A percentile compares a stretch with the other conserved stretches of the same genome.
Conservation (phyloP, 257 asterid genomes). For the Nicotiana noctiflora region DNA sequence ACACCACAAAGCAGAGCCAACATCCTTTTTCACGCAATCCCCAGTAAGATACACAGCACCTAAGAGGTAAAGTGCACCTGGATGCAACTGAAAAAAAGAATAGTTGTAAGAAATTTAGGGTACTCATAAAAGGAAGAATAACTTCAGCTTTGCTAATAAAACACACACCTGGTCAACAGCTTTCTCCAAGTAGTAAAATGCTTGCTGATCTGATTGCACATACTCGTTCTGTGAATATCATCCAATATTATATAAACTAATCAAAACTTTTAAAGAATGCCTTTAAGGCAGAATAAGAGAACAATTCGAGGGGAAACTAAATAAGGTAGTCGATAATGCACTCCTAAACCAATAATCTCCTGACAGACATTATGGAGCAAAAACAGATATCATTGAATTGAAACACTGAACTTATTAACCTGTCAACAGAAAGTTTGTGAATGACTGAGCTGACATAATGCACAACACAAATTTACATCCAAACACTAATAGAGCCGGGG, state of each 20-base stretch:
- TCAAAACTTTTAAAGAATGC: neutral
- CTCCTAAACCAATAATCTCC: neutral
- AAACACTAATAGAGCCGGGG: no score
- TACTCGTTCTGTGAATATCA: conserved; percentile 54
- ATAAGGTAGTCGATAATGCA: neutral
- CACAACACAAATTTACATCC: neutral
- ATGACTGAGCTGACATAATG: neutral
- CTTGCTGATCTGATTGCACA: conserved; percentile 85
- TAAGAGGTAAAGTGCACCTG: conserved; percentile 89
- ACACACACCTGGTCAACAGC: conserved; percentile 82
- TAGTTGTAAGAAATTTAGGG: conserved; percentile 14
- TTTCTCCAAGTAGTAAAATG: conserved; percentile 70
- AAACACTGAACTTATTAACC: neutral
- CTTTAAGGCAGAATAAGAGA: neutral
- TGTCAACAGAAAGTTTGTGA: neutral
- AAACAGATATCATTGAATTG: neutral
- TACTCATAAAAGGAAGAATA: neutral
- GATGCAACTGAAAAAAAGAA: conserved; percentile 55
- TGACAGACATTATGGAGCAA: neutral
- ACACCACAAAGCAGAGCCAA: conserved; percentile 89
- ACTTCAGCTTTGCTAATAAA: conserved; percentile 4
- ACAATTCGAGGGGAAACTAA: neutral
- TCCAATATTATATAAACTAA: neutral
- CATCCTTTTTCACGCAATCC: conserved; percentile 83
- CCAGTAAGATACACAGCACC: conserved; percentile 92